A percentile compares a stretch with the other conserved stretches of the same genome.
Conservation (phyloP, 495 filamentous ascomycete species). For the Baudoinia panamericana region DNA sequence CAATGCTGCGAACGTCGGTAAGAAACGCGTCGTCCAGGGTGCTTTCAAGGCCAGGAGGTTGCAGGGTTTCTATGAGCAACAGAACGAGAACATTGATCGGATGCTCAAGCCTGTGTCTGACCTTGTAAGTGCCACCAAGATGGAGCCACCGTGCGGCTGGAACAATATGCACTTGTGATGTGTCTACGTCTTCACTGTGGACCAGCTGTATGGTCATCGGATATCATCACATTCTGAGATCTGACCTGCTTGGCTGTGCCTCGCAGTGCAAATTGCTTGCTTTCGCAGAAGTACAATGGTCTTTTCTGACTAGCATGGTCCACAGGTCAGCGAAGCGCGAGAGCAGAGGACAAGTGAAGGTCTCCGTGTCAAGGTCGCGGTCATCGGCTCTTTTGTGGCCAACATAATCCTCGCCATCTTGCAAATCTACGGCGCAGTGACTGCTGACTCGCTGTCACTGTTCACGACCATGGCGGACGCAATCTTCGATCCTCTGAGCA, state of each 20-base stretch:
- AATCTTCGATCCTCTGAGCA: conserved; percentile 87
- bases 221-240: no score
- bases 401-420: conserved; percentile 67
- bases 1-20: conserved; percentile 73
- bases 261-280: no score
- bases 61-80: conserved; percentile 72
- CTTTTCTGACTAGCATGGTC: neutral
- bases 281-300: conserved; percentile 35
- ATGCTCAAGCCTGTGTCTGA: conserved; percentile 89
- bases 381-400: conserved; percentile 76
- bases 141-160: no score
- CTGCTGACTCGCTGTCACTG: conserved; percentile 77
- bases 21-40: conserved; percentile 46
- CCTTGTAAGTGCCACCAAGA: no score
- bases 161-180: no score
- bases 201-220: no score
- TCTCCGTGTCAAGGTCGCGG: conserved; percentile 74
- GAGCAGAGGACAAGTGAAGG: conserved; percentile 69
- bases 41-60: conserved; percentile 46
- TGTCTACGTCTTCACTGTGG: no score
- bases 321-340: conserved; percentile 65
- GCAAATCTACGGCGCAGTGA: conserved; percentile 78
- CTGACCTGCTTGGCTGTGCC: no score
- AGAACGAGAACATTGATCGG: conserved; percentile 87
- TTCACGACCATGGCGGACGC: conserved; percentile 98